phyloP scores from a whole-genome alignment of 768 basidiomycete genomes.

The Mycena albidolilacea region DNA sequence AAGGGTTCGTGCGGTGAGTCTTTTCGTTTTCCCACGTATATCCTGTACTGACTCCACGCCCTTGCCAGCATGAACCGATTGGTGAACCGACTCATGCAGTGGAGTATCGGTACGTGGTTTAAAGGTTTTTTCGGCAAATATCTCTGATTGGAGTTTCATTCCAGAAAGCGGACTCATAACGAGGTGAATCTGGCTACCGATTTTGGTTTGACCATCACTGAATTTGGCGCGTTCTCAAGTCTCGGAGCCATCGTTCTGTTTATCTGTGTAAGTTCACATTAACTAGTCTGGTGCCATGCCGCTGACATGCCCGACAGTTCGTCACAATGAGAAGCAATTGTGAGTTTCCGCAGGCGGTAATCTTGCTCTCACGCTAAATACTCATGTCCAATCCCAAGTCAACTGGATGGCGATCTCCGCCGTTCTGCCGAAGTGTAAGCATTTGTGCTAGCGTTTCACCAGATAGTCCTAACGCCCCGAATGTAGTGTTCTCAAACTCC shows the following conservation, averaged over 20 bases:
- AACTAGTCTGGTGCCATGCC: neutral
- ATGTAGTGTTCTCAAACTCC: conserved; percentile 30
- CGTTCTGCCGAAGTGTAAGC: conserved; percentile 18
- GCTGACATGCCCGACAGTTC: conserved; percentile 6
- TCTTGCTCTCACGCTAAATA: neutral
- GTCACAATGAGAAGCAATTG: conserved; percentile 27
- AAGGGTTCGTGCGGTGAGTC: conserved; percentile 13
- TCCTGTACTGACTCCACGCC: neutral
- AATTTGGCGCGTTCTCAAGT: neutral
- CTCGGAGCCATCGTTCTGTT: neutral
- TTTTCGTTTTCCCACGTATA: neutral
- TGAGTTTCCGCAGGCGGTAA: neutral
- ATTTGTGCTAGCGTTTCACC: neutral
- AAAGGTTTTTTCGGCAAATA: too few relatives aligned
- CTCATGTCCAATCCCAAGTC: neutral
- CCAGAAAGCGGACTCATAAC: conserved; percentile 28
- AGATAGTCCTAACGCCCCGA: neutral
- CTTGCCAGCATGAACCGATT: conserved; percentile 19
- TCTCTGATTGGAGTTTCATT: neutral
- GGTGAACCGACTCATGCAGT: conserved; percentile 27
- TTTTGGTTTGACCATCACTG: neutral
- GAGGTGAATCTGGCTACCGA: neutral
- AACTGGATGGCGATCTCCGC: conserved; percentile 26
- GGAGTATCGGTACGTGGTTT: conserved; percentile 21
- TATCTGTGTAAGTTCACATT: conserved; percentile 14